Base-by-base conservation (phyloP, 345 rosid species). In the Nasturtium officinale region DNA sequence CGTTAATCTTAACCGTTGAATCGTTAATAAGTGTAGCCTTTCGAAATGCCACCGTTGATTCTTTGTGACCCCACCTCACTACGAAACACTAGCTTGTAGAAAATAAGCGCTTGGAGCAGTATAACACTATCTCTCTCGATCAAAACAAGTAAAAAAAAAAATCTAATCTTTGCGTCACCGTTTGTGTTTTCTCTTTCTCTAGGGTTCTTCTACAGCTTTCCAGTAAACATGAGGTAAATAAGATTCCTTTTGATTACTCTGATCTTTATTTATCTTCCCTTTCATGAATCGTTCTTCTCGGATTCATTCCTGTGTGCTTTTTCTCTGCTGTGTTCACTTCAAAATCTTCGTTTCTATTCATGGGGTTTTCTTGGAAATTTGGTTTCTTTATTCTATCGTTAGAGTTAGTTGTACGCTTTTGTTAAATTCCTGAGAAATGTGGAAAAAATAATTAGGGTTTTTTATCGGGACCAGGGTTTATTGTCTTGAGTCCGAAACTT, bases 81-180 rank as follows among this genome's bases (percentile, higher is more conserved):
- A 42, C 9, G 1, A 61, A 25, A 61, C 43, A 61, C 64, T 52
- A 23, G 64, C 33, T 16, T 45, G 69, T 75, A 68, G 51, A 42
- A 7, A 47, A 68, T 42, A 68, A 50, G 0, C 29, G 3, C 42
- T 42, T 25, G 7, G 42, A 68, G 69, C 2, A 43, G 32, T 75
- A 75, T 60, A 75, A 67, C 63, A 75, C 69, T 15, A 68, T 30
- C 60, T 65, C 33, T 60, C 21, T 45, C 69, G 74, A 75, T 60
- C 68, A 52, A 60, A 53, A n/a, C 18, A 72, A 61, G 61, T 71
- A 72, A 72, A 46, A 50, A 67, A 50, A 67, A 73, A 66, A 59
- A 67, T 54, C 48, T 52, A 67, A 75, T 61, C 71, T 69, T 76
- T 45, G 79, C 63, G 35, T 63, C 79, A 55, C 79, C 79, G 71